Conservation (phyloP, 306 rosid species). For the Prunus salicina region DNA sequence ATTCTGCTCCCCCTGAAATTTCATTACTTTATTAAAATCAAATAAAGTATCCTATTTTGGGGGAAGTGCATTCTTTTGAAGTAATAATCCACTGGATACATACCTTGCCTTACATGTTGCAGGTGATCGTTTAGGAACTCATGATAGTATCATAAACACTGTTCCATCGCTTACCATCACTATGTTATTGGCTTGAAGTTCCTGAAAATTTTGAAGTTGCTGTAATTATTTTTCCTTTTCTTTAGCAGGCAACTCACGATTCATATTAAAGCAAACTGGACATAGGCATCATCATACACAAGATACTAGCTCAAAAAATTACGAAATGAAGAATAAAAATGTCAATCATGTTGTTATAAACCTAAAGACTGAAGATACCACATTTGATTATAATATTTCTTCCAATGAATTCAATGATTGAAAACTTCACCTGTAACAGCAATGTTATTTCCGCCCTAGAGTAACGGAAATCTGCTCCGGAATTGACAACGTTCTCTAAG, state of each 20-base stretch:
- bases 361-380: background rate
- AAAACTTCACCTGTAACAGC: constrained; percentile 64
- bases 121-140: constrained; percentile 19
- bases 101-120: background rate
- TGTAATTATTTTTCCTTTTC: background rate
- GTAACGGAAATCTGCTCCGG: constrained; percentile 44
- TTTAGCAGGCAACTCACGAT: background rate
- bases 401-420: background rate
- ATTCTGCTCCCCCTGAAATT: constrained; percentile 37
- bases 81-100: background rate
- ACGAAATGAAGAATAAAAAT: background rate
- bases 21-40: too few relatives aligned
- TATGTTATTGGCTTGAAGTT: constrained; percentile 81
- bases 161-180: constrained; percentile 67
- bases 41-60: too few relatives aligned
- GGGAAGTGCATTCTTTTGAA: too few relatives aligned
- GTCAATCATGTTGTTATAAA: background rate
- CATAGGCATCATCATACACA: background rate
- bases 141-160: constrained; percentile 72
- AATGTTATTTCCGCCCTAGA: constrained; percentile 51
- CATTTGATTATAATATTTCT: background rate
- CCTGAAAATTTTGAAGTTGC: constrained; percentile 45
- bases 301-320: background rate
- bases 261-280: background rate
- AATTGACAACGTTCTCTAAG: constrained; percentile 60